Evolutionary conservation across 1,139 yeast species (phyloP), one percentile per base, ranked within the genome.

Genomic region (Tardiomyces digboiensis): DNA sequence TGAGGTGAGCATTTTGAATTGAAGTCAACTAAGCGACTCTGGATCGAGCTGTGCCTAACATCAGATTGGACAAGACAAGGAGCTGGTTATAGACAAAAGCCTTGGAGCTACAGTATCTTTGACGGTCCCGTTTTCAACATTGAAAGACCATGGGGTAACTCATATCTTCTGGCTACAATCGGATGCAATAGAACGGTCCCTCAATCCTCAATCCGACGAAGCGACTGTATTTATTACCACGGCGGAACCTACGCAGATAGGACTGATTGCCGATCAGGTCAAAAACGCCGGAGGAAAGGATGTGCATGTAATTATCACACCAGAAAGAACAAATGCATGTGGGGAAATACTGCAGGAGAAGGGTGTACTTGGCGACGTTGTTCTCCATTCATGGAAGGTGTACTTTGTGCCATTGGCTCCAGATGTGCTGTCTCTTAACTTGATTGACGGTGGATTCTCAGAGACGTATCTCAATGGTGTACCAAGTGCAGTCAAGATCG

Each of bases 81-180:
- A 61, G 8, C 55, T 85, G 14, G 65, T 83, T 3, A 67, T 84
- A 2, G 87, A 84, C 52, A 69, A 70, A 36, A 56, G 66, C 4
- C 59, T 84, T 29, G 72, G 85, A 5, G 67, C 78, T 1, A 58
- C 76, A 4, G 67, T 85, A 48, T 80, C 86, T 54, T 67, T 70
- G 37, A 65, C 84, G 42, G 75, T 83, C 2, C 75, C 82, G 3
- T 84, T 83, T 60, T 48, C 52, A 47, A 62, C 65, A 19, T 68
- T 83, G 41, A 75, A 78, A 54, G 72, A 72, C 42, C 68, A 67
- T 43, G 84, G 80, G 42, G 78, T 85, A 43, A 74, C 70, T 23
- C 72, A 73, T 49, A 75, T 82, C 19, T 67, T 77, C 19, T 82
- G 88, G 84, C 67, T 84, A 43, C 52, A 19, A 36, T 43, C 29